phyloP scores from a whole-genome alignment of 768 basidiomycete genomes.

The Kondoa malvinella region DNA sequence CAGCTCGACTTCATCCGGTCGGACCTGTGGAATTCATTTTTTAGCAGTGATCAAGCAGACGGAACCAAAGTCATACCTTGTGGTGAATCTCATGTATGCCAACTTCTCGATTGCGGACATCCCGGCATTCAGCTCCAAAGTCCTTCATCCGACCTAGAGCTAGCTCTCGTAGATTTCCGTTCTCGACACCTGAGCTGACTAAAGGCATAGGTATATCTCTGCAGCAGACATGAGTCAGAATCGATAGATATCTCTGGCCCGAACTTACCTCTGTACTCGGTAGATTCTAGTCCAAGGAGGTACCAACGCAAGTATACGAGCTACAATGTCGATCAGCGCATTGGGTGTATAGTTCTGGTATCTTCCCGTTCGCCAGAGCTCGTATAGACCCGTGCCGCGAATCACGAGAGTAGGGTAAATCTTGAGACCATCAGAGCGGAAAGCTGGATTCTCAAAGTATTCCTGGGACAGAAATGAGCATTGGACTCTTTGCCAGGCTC shows the following conservation, averaged over 20 bases:
- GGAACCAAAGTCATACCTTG: constrained; percentile 46
- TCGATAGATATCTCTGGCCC: background rate
- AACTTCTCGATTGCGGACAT: constrained; percentile 94
- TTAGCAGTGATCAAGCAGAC: too few relatives aligned
- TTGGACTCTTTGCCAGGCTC: background rate
- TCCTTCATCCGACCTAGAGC: constrained; percentile 97
- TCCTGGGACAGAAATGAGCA: constrained; percentile 36
- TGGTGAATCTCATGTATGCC: constrained; percentile 98
- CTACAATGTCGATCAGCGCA: constrained; percentile 90
- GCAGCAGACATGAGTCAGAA: constrained; percentile 6
- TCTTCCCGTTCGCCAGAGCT: constrained; percentile 28
- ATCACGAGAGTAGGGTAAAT: constrained; percentile 98
- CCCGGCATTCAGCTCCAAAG: constrained; percentile 91
- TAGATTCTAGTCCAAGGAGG: constrained; percentile 99
- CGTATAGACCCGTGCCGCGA: constrained; percentile 66
- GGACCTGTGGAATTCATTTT: too few relatives aligned
- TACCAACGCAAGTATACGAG: constrained; percentile 82
- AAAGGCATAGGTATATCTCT: constrained; percentile 95
- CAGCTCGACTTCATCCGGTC: constrained; percentile 68
- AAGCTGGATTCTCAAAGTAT: constrained; percentile 96
- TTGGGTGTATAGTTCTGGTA: constrained; percentile 97
- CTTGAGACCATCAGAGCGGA: constrained; percentile 90
- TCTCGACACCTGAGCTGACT: constrained; percentile 92
- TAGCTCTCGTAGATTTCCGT: constrained; percentile 89
- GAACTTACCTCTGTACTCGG: constrained; percentile 69